Evolutionary conservation across 2,329 filamentous ascomycete species (phyloP).

Genomic region (Decorospora gaudefroyi): DNA sequence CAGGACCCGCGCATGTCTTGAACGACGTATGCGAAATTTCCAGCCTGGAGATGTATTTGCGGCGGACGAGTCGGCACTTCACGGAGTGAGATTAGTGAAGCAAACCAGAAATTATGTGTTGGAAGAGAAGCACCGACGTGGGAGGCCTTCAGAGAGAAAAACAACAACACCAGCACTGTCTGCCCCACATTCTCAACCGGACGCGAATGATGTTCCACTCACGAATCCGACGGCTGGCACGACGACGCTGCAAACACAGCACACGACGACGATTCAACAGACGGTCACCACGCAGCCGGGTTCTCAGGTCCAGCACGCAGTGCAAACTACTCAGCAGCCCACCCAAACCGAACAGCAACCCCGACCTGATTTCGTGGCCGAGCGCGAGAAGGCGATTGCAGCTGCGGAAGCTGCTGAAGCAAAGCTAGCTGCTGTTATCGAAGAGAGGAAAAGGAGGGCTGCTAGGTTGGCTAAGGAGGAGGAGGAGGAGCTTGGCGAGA

Average conservation of each 20-base stretch:
- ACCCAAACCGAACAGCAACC: not conserved
- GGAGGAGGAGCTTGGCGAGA: no score
- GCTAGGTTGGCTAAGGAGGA: not conserved
- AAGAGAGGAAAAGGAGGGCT: no score
- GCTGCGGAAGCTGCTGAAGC: not conserved
- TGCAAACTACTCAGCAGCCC: not conserved
- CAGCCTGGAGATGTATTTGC: not conserved
- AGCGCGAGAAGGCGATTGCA: no score
- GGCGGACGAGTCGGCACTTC: not conserved
- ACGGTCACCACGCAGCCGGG: not conserved
- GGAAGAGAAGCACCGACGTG: not conserved
- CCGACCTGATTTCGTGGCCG: no score
- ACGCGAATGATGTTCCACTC: not conserved
- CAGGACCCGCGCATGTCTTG: not conserved
- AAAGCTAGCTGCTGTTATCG: no score
- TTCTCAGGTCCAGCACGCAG: not conserved
- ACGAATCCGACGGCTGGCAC: not conserved
- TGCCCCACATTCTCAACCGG: not conserved
- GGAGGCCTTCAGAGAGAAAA: not conserved
- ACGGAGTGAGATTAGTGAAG: not conserved
- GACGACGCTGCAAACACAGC: not conserved
- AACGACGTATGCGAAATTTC: not conserved
- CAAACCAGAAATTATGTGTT: no score
- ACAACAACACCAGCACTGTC: not conserved
- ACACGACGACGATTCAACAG: not conserved